phyloP scores from a whole-genome alignment of 768 basidiomycete genomes.

The Lyophyllum atratum region DNA sequence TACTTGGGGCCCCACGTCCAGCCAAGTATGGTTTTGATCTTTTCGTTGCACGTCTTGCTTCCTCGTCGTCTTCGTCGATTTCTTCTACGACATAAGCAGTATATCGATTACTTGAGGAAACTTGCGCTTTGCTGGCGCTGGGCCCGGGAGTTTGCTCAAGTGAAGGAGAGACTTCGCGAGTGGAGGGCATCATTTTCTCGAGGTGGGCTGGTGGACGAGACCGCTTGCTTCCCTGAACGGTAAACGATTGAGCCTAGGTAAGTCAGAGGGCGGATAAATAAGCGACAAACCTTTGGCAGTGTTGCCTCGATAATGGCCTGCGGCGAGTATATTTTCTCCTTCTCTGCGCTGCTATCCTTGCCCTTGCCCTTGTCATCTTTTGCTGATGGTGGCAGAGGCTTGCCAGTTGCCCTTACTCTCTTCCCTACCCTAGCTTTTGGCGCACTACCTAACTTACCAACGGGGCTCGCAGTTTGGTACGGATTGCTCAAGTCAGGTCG shows the following conservation, averaged over 20 bases:
- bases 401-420: constrained; percentile 44
- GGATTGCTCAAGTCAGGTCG: constrained; percentile 75
- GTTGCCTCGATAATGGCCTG: constrained; percentile 80
- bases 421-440: constrained; percentile 45
- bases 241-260: constrained; percentile 7
- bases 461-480: constrained; percentile 73
- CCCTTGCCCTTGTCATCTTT: constrained; percentile 19
- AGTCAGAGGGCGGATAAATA: not conserved
- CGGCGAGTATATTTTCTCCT: constrained; percentile 44
- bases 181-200: constrained; percentile 31
- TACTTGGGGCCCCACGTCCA: constrained; percentile 17
- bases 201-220: constrained; percentile 68
- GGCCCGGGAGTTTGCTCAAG: not conserved
- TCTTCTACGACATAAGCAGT: constrained; percentile 33
- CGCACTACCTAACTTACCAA: constrained; percentile 40
- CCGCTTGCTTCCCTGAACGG: constrained; percentile 70
- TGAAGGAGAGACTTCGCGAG: constrained; percentile 9
- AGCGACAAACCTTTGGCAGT: constrained; percentile 59
- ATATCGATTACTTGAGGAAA: constrained; percentile 3
- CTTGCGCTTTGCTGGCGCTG: not conserved
- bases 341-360: no score
- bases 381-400: constrained; percentile 31
- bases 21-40: constrained; percentile 44
- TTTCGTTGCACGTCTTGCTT: constrained; percentile 45
- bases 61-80: constrained; percentile 38